phyloP scores from a whole-genome alignment of 495 filamentous ascomycete genomes.

The Lepidopterella palustris region DNA sequence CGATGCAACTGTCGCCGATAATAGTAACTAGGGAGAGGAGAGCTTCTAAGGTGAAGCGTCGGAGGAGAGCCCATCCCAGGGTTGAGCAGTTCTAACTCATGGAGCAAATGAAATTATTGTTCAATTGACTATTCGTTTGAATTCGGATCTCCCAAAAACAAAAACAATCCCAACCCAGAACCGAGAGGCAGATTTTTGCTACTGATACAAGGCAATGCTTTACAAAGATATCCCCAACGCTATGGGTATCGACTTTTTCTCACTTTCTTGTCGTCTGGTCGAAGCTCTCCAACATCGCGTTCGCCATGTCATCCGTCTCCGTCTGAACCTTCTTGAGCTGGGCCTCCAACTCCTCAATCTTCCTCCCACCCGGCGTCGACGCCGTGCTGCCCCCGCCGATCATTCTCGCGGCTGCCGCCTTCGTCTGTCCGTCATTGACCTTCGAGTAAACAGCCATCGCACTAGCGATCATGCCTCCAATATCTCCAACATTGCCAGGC shows the following conservation, averaged over 20 bases:
- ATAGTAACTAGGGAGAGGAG: too few species aligned
- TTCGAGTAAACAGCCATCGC: constrained; percentile 95
- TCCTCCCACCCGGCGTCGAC: constrained; percentile 11
- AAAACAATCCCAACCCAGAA: constrained; percentile 3
- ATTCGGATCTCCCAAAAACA: background rate
- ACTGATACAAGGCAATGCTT: background rate
- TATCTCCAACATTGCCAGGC: constrained; percentile 95
- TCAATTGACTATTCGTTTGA: too few species aligned
- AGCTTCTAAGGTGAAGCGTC: too few species aligned
- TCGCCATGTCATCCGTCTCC: background rate
- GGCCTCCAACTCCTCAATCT: constrained; percentile 23
- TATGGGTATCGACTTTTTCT: too few species aligned
- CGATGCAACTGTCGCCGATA: too few species aligned
- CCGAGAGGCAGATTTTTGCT: background rate
- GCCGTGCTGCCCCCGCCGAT: background rate
- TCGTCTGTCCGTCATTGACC: constrained; percentile 77
- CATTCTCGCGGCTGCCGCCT: constrained; percentile 51
- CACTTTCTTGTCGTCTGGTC: constrained; percentile 7
- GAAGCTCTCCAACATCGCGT: constrained; percentile 13
- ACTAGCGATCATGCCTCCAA: constrained; percentile 93
- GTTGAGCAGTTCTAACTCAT: too few species aligned
- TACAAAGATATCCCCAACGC: too few species aligned
- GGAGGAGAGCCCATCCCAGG: too few species aligned
- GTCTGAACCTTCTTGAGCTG: constrained; percentile 16
- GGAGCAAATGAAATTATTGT: too few species aligned